Percentiles rank a stretch among this genome's conserved stretches.
phyloP scores from a whole-genome alignment of 108 stramenopile species.

The Nannochloropsis salina region DNA sequence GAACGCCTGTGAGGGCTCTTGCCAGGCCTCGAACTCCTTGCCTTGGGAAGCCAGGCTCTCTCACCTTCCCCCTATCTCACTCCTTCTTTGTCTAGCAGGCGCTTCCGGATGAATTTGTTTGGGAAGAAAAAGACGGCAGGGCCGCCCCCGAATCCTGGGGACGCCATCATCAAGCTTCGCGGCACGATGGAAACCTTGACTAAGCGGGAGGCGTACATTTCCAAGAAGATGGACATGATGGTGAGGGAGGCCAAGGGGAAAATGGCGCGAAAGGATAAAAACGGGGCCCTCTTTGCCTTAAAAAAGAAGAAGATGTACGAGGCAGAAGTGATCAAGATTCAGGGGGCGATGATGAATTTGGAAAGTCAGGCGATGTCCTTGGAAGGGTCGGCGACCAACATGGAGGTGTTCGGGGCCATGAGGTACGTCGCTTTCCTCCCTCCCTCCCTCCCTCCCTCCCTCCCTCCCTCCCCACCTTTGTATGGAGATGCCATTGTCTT shows the following conservation, averaged over 20 bases:
- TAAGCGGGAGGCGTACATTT: constrained; percentile 62
- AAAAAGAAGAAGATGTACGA: constrained; percentile 96
- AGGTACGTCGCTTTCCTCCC: background rate
- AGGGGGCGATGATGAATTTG: constrained; percentile 69
- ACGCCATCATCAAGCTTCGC: constrained; percentile 44
- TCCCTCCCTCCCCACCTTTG: too few relatives aligned
- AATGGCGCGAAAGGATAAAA: constrained; percentile 88
- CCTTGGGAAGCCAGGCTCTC: background rate
- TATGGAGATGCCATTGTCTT: too few relatives aligned
- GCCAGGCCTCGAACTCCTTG: too few relatives aligned
- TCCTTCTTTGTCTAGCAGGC: background rate
- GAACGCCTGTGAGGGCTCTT: too few relatives aligned
- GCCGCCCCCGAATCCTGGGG: constrained; percentile 32
- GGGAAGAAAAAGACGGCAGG: constrained; percentile 44
- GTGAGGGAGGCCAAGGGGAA: constrained; percentile 81
- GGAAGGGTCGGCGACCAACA: constrained; percentile 86
- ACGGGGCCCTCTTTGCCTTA: constrained; percentile 86
- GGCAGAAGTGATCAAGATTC: constrained; percentile 88
- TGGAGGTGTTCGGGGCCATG: constrained; percentile 87
- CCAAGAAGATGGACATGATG: constrained; percentile 74
- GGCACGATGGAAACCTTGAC: constrained; percentile 44
- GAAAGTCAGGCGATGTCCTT: constrained; percentile 70
- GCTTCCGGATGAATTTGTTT: constrained; percentile 48
- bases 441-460: too few relatives aligned
- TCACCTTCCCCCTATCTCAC: background rate